Evolutionary conservation across 345 rosid species (phyloP).

Genomic region (Salix koriyanagi): DNA sequence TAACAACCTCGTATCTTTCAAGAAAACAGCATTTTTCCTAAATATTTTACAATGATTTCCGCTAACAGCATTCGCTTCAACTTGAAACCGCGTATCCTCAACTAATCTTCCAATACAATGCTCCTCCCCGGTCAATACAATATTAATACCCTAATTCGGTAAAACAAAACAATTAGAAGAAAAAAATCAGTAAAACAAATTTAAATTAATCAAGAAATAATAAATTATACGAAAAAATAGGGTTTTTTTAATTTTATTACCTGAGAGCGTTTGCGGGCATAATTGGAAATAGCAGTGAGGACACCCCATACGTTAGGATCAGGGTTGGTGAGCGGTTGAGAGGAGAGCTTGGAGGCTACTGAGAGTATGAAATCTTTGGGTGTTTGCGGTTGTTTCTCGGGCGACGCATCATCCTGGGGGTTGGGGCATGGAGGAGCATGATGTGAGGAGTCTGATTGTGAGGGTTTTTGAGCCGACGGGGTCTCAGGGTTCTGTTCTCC

Average conservation of each 20-base stretch:
- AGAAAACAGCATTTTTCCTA: constrained; percentile 49
- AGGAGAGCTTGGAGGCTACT: constrained; percentile 55
- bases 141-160: constrained; percentile 60
- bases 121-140: constrained; percentile 62
- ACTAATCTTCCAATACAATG: constrained; percentile 73
- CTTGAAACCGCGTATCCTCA: constrained; percentile 51
- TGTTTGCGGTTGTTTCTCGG: constrained; percentile 29
- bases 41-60: constrained; percentile 76
- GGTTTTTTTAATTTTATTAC: constrained; percentile 18
- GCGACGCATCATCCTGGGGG: constrained; percentile 24
- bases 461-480: constrained; percentile 14
- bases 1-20: constrained; percentile 78
- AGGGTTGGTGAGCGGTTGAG: constrained; percentile 62
- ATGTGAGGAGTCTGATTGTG: constrained; percentile 28
- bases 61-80: constrained; percentile 68
- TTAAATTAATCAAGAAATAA: no score
- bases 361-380: constrained; percentile 49
- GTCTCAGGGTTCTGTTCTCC: constrained; percentile 27
- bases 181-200: no score
- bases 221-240: no score
- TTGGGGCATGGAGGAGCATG: constrained; percentile 4
- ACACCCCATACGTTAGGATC: constrained; percentile 85
- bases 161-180: not conserved
- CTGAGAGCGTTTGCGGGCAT: constrained; percentile 78
- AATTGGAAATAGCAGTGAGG: constrained; percentile 77